Evolutionary conservation across 192 early-diverging fungal genomes (phyloP).

Genomic region (Spizellomyces punctatus): DNA sequence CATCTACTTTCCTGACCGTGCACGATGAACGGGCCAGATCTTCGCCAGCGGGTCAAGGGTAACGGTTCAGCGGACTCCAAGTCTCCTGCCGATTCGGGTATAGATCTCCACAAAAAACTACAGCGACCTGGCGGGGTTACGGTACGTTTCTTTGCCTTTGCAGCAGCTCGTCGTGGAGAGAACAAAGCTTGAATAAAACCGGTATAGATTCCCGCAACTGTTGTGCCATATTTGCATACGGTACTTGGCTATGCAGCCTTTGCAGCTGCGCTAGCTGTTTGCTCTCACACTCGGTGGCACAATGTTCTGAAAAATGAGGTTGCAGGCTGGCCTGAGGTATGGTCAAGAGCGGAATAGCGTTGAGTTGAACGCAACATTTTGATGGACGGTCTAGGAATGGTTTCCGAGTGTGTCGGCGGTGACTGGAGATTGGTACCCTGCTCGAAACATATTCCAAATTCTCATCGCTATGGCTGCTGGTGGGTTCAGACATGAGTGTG

Average conservation of each 20-base stretch:
- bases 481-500: background rate
- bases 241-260: slow-evolving; percentile 22
- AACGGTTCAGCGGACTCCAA: no score
- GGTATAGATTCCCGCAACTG: slow-evolving; percentile 9
- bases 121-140: no score
- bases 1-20: no score
- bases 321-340: slow-evolving; percentile 19
- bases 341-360: background rate
- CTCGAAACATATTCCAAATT: slow-evolving; percentile 23
- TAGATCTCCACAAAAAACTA: no score
- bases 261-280: slow-evolving; percentile 13
- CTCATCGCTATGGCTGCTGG: slow-evolving; percentile 27
- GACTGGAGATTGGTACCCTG: slow-evolving; percentile 26
- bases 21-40: no score
- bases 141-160: no score
- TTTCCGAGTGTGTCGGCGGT: slow-evolving; percentile 23
- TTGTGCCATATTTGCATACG: slow-evolving; percentile 13
- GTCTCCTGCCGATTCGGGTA: no score
- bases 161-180: no score
- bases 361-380: background rate
- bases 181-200: no score
- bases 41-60: no score
- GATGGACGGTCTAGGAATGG: slow-evolving; percentile 14
- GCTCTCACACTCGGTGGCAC: slow-evolving; percentile 18
- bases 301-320: slow-evolving; percentile 25